Conservation (phyloP, 768 basidiomycete genomes). For the Coprinopsis cinerea region DNA sequence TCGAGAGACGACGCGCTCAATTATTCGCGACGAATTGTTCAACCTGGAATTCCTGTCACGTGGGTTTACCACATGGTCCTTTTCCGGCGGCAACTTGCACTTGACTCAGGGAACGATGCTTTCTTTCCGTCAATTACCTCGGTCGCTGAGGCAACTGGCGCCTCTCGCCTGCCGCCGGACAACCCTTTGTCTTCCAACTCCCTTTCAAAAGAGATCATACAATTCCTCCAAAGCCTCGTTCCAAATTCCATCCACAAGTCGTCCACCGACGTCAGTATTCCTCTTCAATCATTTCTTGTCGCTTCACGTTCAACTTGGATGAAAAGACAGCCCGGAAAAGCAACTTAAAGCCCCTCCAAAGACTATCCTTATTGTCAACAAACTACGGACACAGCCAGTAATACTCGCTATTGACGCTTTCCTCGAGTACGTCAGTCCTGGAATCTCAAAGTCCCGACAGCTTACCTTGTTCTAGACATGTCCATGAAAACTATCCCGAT, state of each 20-base stretch:
- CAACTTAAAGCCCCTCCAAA: constrained; percentile 35
- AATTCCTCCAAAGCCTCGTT: background rate
- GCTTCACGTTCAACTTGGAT: background rate
- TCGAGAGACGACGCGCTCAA: background rate
- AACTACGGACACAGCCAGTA: constrained; percentile 71
- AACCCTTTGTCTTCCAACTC: background rate
- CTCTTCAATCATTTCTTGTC: background rate
- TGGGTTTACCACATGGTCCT: background rate
- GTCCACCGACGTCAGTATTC: constrained; percentile 1
- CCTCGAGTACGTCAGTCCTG: constrained; percentile 46
- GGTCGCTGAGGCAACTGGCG: background rate
- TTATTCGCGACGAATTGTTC: constrained; percentile 1
- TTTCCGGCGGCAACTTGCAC: no score
- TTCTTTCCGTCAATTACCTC: background rate
- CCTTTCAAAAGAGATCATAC: background rate
- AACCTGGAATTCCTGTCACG: background rate
- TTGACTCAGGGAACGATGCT: background rate
- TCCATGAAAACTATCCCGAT: constrained; percentile 49
- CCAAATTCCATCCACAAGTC: background rate
- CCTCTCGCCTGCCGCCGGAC: background rate
- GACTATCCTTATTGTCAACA: constrained; percentile 74
- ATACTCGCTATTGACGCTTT: constrained; percentile 71
- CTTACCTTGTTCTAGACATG: constrained; percentile 38
- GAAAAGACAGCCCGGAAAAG: background rate
- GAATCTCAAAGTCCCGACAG: background rate